phyloP scores from a whole-genome alignment of 1,284 basidiomycete species.

The Bjerkandera adusta region DNA sequence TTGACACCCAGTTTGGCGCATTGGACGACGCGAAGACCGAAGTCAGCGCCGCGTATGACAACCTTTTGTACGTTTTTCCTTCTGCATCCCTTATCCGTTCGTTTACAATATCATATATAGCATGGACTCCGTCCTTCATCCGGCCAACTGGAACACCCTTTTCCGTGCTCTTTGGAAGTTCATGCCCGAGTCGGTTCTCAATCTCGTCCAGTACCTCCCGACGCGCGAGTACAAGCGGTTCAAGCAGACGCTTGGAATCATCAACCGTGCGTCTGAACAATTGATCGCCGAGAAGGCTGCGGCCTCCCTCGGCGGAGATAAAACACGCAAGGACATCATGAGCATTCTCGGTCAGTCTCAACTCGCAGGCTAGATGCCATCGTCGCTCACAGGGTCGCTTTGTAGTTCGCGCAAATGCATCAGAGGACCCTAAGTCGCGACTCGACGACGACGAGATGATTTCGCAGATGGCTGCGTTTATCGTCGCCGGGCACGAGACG shows the following conservation, averaged over 20 bases:
- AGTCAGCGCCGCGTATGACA: conserved; percentile 25
- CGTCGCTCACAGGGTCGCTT: not conserved
- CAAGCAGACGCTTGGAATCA: conserved; percentile 19
- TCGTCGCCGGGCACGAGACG: conserved; percentile 48
- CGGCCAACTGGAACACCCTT: not conserved
- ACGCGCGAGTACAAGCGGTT: conserved; percentile 24
- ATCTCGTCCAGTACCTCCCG: conserved; percentile 26
- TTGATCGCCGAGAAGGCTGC: conserved; percentile 1
- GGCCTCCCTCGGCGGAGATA: conserved; percentile 3
- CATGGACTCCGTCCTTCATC: not conserved
- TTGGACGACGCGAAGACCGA: conserved; percentile 26
- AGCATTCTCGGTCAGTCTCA: conserved; percentile 22
- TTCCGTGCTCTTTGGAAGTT: conserved; percentile 22
- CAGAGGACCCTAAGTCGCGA: conserved; percentile 40
- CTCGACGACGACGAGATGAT: conserved; percentile 46
- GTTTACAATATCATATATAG: too few species aligned
- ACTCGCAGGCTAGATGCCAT: not conserved
- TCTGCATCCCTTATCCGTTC: too few species aligned
- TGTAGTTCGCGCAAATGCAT: conserved; percentile 52
- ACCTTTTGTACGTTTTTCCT: conserved; percentile 32
- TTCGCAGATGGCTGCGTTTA: conserved; percentile 48
- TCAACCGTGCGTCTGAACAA: conserved; percentile 10
- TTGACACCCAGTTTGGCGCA: conserved; percentile 29
- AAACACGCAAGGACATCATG: conserved; percentile 26
- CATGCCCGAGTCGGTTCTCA: conserved; percentile 22